Percentiles rank a stretch among this genome's conserved stretches.
Conservation (phyloP, 805 yeast genomes). For the Komagataella mondaviorum region DNA sequence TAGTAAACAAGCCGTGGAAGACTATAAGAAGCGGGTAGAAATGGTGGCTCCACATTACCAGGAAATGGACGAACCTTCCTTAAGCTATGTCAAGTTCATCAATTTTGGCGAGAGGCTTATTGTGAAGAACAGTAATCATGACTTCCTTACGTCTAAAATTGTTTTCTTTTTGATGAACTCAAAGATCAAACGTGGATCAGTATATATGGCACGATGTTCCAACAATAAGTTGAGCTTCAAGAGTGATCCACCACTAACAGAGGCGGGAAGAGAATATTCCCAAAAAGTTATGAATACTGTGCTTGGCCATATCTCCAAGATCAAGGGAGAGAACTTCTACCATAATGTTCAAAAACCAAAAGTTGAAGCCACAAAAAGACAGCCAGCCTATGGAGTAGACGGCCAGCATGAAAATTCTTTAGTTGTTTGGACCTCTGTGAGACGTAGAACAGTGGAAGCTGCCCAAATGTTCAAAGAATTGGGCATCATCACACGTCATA, state of each 20-base stretch:
- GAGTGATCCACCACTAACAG: constrained; percentile 72
- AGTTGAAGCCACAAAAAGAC: constrained; percentile 10
- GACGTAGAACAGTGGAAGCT: constrained; percentile 72
- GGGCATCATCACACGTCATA: constrained; percentile 55
- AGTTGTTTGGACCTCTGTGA: constrained; percentile 92
- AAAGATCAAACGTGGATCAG: constrained; percentile 74
- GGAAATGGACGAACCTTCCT: constrained; percentile 44
- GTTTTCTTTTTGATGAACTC: constrained; percentile 88
- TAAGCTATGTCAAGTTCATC: constrained; percentile 73
- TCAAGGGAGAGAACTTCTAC: constrained; percentile 19
- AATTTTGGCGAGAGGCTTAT: constrained; percentile 82
- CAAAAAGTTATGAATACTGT: constrained; percentile 48
- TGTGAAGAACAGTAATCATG: constrained; percentile 70
- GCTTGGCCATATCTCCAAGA: constrained; percentile 14
- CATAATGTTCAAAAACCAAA: constrained; percentile 4
- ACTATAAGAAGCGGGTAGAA: constrained; percentile 63
- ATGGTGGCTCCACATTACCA: constrained; percentile 59
- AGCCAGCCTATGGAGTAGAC: constrained; percentile 31
- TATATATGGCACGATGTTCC: constrained; percentile 84
- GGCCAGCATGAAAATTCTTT: constrained; percentile 48
- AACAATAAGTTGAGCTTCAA: constrained; percentile 43
- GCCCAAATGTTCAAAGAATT: constrained; percentile 51
- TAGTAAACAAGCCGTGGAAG: constrained; percentile 57
- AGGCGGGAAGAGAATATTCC: constrained; percentile 60
- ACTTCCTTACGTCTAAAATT: constrained; percentile 82